phyloP scores from a whole-genome alignment of 2,329 filamentous ascomycete species.

The Talaromyces sp. region DNA sequence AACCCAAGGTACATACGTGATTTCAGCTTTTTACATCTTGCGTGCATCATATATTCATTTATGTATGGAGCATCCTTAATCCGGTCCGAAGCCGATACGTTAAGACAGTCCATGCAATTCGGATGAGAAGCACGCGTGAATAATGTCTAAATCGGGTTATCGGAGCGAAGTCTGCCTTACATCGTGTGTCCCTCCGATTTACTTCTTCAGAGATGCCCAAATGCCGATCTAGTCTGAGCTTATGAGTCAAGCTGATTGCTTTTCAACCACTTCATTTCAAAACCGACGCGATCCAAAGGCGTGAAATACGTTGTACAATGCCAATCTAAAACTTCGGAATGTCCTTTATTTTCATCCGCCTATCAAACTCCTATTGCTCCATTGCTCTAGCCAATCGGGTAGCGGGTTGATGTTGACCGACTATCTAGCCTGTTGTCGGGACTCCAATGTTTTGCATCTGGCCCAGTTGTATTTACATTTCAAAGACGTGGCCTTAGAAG shows the following conservation, averaged over 20 bases:
- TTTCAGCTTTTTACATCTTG: background rate
- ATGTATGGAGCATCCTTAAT: background rate
- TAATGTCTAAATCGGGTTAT: conserved; percentile 2
- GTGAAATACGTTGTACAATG: conserved; percentile 12
- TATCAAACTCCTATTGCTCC: conserved; percentile 2
- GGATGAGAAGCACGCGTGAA: background rate
- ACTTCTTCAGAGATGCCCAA: conserved; percentile 5
- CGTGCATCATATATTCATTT: background rate
- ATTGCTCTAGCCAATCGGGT: conserved; percentile 13
- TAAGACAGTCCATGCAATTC: background rate
- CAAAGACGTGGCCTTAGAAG: conserved; percentile 16
- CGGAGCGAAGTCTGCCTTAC: background rate
- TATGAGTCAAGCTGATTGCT: background rate
- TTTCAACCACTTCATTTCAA: background rate
- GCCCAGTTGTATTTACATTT: conserved; percentile 11
- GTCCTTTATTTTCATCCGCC: background rate
- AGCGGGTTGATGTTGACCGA: conserved; percentile 15
- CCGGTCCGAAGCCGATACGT: background rate
- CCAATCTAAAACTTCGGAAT: conserved; percentile 6
- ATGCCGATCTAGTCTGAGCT: background rate
- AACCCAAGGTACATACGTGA: background rate
- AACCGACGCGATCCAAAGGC: background rate
- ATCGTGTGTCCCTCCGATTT: conserved; percentile 10
- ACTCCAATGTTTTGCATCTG: conserved; percentile 3
- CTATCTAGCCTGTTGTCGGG: conserved; percentile 10